Evolutionary conservation across 805 yeast species (phyloP).

Genomic region (Spathaspora girioi): DNA sequence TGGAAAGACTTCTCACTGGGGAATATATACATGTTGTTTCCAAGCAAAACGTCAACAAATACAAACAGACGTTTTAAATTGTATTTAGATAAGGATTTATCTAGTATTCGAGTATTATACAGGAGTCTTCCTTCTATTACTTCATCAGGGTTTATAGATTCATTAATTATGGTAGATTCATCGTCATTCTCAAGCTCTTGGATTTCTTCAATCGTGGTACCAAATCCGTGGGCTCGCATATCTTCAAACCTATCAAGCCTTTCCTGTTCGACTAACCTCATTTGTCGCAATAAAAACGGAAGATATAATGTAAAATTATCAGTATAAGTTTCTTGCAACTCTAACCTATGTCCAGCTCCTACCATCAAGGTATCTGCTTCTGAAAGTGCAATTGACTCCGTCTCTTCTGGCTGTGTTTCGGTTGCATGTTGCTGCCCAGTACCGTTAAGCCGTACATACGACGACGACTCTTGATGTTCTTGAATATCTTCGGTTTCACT

Average conservation of each 20-base stretch:
- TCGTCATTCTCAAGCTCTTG: slow-evolving; percentile 13
- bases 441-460: neutral
- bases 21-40: slow-evolving; percentile 25
- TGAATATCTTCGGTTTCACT: neutral
- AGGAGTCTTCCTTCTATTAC: slow-evolving; percentile 3
- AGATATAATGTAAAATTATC: slow-evolving; percentile 37
- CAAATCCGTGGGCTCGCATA: neutral
- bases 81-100: slow-evolving; percentile 16
- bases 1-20: slow-evolving; percentile 25
- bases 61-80: slow-evolving; percentile 26
- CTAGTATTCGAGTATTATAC: slow-evolving; percentile 14
- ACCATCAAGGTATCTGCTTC: slow-evolving; percentile 34
- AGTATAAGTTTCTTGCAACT: slow-evolving; percentile 32
- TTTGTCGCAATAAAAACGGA: slow-evolving; percentile 34
- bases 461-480: neutral
- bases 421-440: no score
- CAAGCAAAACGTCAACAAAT: slow-evolving; percentile 31
- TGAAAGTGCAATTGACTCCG: slow-evolving; percentile 18
- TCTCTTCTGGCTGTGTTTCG: neutral
- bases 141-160: slow-evolving; percentile 6
- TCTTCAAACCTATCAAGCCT: neutral
- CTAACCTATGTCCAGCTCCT: slow-evolving; percentile 20
- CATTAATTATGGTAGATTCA: slow-evolving; percentile 18
- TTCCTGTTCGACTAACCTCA: slow-evolving; percentile 15
- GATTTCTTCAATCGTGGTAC: neutral